Percentiles rank a stretch among this genome's conserved stretches.
Evolutionary conservation across 352 stramenopile species (phyloP).

Genomic region (Pythium utonaiense): DNA sequence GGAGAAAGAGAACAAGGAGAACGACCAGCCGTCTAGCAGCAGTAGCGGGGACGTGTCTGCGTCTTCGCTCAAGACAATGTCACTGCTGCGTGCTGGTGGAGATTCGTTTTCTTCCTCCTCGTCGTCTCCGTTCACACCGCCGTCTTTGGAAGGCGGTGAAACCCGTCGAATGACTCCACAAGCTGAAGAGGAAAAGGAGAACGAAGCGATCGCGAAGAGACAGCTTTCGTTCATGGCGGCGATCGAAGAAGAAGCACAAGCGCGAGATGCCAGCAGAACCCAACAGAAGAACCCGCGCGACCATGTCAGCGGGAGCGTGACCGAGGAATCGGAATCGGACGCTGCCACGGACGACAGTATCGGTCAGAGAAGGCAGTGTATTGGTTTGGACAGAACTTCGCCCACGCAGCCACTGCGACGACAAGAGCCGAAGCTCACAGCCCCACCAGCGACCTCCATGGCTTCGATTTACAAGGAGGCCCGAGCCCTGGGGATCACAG

Average conservation of each 20-base stretch:
- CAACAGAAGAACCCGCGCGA: not conserved
- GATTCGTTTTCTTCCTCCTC: not conserved
- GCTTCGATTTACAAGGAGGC: slow-evolving; percentile 44
- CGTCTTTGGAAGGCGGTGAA: not conserved
- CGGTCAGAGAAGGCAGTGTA: not conserved
- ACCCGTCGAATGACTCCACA: not conserved
- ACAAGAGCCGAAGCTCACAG: not conserved
- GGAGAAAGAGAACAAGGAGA: slow-evolving; percentile 31
- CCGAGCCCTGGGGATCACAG: slow-evolving; percentile 26
- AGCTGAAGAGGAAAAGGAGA: not conserved
- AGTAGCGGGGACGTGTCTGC: not conserved
- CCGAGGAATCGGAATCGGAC: slow-evolving; percentile 2
- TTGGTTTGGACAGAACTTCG: not conserved
- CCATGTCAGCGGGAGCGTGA: not conserved
- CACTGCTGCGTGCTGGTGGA: slow-evolving; percentile 9
- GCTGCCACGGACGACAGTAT: not conserved
- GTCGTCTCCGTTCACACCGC: not conserved
- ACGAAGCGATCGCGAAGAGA: slow-evolving; percentile 27
- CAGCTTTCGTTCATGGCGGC: slow-evolving; percentile 52
- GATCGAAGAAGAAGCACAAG: slow-evolving; percentile 40
- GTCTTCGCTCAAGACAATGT: slow-evolving; percentile 24
- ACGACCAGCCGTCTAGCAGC: slow-evolving; percentile 1
- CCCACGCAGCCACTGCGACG: not conserved
- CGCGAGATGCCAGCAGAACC: not conserved
- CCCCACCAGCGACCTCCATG: slow-evolving; percentile 20